A percentile compares a stretch with the other conserved stretches of the same genome.
Evolutionary conservation across 208 protist genomes (phyloP).

Genomic region (Endotrypanum monterogeii): DNA sequence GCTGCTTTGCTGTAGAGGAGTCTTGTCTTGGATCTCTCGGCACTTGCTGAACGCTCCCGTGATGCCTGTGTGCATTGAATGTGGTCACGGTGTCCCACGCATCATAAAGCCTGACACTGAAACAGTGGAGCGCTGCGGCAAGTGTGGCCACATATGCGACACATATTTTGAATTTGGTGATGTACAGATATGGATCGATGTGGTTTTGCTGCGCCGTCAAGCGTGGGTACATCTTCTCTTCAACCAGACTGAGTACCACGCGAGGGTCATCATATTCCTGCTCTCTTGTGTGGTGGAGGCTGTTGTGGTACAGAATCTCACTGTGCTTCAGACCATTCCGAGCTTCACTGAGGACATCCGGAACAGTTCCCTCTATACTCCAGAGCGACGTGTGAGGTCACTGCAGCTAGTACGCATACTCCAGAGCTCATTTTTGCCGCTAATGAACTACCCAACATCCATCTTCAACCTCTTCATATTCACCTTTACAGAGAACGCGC

Average conservation of each 20-base stretch:
- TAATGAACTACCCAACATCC: slow-evolving; percentile 57
- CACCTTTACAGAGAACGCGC: slow-evolving; percentile 53
- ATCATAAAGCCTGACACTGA: slow-evolving; percentile 76
- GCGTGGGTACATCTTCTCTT: slow-evolving; percentile 84
- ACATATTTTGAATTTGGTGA: slow-evolving; percentile 76
- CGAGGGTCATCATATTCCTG: slow-evolving; percentile 26
- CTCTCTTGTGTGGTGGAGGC: slow-evolving; percentile 73
- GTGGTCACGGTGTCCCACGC: slow-evolving; percentile 38
- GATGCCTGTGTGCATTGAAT: slow-evolving; percentile 87
- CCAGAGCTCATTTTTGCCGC: slow-evolving; percentile 39
- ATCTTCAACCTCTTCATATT: slow-evolving; percentile 64
- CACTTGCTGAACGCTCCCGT: background rate
- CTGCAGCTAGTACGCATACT: slow-evolving; percentile 74
- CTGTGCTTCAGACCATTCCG: slow-evolving; percentile 32
- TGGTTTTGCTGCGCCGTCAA: slow-evolving; percentile 59
- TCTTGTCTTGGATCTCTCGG: slow-evolving; percentile 8
- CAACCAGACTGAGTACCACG: slow-evolving; percentile 43
- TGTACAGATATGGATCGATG: slow-evolving; percentile 78
- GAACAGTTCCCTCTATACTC: slow-evolving; percentile 16
- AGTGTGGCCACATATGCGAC: slow-evolving; percentile 64
- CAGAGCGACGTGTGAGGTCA: slow-evolving; percentile 30
- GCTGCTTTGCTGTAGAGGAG: background rate
- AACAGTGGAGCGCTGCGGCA: slow-evolving; percentile 69
- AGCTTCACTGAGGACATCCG: slow-evolving; percentile 4
- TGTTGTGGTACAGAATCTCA: slow-evolving; percentile 65